Evolutionary conservation across 306 rosid genomes (phyloP).

Genomic region (Ziziphus jujuba): DNA sequence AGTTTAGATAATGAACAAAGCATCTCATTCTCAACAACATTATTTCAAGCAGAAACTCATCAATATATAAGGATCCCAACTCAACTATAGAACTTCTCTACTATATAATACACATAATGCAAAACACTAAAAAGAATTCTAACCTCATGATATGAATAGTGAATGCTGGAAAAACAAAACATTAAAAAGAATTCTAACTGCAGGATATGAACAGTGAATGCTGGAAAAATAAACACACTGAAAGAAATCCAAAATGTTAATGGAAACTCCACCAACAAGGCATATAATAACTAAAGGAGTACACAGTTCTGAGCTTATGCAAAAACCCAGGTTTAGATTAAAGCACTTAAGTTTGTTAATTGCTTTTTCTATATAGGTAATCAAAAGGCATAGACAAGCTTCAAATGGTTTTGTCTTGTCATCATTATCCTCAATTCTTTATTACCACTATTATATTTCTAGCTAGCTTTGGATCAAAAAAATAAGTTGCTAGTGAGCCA

Average conservation of each 20-base stretch:
- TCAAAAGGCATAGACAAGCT: constrained; percentile 16
- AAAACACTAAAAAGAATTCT: background rate
- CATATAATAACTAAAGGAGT: background rate
- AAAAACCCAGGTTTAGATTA: constrained; percentile 10
- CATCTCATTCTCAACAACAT: no score
- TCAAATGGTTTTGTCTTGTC: constrained; percentile 28
- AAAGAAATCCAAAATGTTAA: no score
- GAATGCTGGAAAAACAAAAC: background rate
- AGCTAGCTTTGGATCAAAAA: constrained; percentile 12
- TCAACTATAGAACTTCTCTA: no score
- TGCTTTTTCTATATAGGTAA: background rate
- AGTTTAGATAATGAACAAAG: no score
- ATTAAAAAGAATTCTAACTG: no score
- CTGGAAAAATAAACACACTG: no score
- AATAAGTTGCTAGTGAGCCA: no score
- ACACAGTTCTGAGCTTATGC: background rate
- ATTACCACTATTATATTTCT: background rate
- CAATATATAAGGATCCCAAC: no score
- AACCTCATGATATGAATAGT: constrained; percentile 21
- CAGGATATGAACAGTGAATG: no score
- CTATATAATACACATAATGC: background rate
- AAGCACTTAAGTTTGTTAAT: background rate
- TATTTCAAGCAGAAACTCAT: no score
- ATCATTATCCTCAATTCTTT: constrained; percentile 4
- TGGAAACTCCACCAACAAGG: no score